A percentile compares a stretch with the other conserved stretches of the same genome.
phyloP scores from a whole-genome alignment of 768 basidiomycete genomes.

The Mycena vitilis region DNA sequence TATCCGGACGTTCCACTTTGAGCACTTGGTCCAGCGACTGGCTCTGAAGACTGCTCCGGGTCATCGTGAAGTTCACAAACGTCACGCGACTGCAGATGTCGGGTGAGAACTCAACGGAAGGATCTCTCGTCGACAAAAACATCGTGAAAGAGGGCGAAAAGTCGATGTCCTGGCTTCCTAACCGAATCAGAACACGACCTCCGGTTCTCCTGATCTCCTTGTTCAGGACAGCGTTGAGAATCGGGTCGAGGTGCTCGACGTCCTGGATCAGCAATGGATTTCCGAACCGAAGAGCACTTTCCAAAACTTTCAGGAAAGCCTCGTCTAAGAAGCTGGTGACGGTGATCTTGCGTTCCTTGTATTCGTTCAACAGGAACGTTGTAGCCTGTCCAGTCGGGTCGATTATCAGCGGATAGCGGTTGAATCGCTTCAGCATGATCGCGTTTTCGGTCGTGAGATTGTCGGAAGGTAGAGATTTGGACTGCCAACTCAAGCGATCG shows the following conservation, averaged over 20 bases:
- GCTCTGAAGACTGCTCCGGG: conserved; percentile 96
- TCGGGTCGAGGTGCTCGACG: conserved; percentile 97
- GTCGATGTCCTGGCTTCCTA: conserved; percentile 98
- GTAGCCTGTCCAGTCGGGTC: conserved; percentile 99
- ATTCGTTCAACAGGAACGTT: conserved; percentile 92
- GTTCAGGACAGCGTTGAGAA: conserved; percentile 96
- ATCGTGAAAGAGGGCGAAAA: conserved; percentile 99
- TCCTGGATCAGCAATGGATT: conserved; percentile 98
- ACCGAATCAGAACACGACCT: conserved; percentile 95
- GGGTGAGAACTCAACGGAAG: conserved; percentile 96
- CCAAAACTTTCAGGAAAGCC: conserved; percentile 97
- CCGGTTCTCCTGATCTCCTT: conserved; percentile 96
- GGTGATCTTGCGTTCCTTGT: conserved; percentile 96
- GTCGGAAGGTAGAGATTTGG: conserved; percentile 94
- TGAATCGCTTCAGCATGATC: conserved; percentile 99
- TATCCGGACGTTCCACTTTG: conserved; percentile 96
- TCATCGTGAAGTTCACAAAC: conserved; percentile 99
- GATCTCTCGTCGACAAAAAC: conserved; percentile 98
- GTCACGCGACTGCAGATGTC: conserved; percentile 98
- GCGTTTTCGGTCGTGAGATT: conserved; percentile 98
- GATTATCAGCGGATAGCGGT: conserved; percentile 96
- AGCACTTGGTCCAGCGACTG: conserved; percentile 98
- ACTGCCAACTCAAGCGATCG: conserved; percentile 95
- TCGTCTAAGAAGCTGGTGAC: conserved; percentile 99
- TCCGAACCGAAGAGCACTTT: conserved; percentile 98